Evolutionary conservation across 73 alveolate species (phyloP).

Genomic region (Tetrahymena thermophila): DNA sequence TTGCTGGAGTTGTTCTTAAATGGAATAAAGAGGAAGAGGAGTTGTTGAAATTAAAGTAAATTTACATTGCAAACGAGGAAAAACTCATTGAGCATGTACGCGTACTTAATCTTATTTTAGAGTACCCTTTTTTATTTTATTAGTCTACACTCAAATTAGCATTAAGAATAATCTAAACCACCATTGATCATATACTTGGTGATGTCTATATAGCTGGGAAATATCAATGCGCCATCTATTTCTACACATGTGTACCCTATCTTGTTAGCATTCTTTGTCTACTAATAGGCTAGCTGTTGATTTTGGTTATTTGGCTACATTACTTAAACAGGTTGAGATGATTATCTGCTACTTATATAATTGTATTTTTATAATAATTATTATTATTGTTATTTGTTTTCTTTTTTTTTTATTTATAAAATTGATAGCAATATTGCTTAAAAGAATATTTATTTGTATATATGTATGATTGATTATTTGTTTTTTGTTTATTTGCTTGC

Average conservation of each 20-base stretch:
- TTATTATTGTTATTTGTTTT: background rate
- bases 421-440: background rate
- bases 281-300: background rate
- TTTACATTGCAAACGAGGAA: background rate
- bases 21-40: background rate
- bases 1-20: background rate
- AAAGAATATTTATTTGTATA: background rate
- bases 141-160: background rate
- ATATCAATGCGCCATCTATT: background rate
- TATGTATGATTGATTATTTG: background rate
- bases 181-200: background rate
- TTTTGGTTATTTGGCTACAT: background rate
- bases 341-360: background rate
- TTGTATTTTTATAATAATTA: background rate
- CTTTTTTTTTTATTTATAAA: background rate
- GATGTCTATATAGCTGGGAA: slow-evolving; percentile 3
- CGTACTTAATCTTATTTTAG: background rate
- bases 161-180: background rate
- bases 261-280: background rate
- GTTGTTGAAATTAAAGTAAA: background rate
- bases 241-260: background rate
- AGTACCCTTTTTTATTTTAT: background rate
- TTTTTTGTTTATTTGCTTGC: background rate
- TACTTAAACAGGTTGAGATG: background rate
- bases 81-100: background rate